Evolutionary conservation across 2,329 filamentous ascomycete genomes (phyloP), one percentile per base, ranked within the genome.

Genomic region (Hymenoscyphus salicellus): DNA sequence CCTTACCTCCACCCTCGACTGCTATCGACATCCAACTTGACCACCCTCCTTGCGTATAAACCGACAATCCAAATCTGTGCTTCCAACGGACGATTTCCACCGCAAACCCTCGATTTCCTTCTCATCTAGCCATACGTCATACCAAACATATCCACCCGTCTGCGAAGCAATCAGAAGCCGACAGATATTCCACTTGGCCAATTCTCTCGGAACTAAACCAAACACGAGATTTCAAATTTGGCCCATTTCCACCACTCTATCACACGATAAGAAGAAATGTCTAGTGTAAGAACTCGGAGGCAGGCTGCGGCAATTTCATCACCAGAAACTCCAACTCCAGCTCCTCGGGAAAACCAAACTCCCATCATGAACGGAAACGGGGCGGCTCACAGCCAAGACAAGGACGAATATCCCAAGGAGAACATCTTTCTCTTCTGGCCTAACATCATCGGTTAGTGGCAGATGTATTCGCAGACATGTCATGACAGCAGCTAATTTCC

Each of bases 371-470:
- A 83, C 67, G 82, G 80, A 66, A 84, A 83, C 69, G 79, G 80
- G 62, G 75, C 77, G 63, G 78, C 77, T 61, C 72, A 76, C 60
- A 69, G 72, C 28, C 63, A 76, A 66, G 74, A 75, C 66, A 73
- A 71, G 61, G 75, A 77, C 66, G 79, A 74, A 49, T 72, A 77
- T 58, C 75, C 78, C 10, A 75, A 78, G 52, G 90, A 93, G 78
- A 94, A 94, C 77, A 89, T 94, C 69, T 94, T 93, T 70, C 77
- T 93, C 36, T 93, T 94, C 78, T 88, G 85, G 78, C 91, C 91
- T 33, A 94, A 94, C 74, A 81, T 94, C 46, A 93, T 94, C 72
- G 91, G 90, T 92, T 81, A 69, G 84, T 73, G 28, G 32, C 10
- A 52, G 20, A 26, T 26, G 20, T 17, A 10, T 26, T 20, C 6